Evolutionary conservation across 129 eudicot genomes (phyloP).

Genomic region (Pittosporum tobira): DNA sequence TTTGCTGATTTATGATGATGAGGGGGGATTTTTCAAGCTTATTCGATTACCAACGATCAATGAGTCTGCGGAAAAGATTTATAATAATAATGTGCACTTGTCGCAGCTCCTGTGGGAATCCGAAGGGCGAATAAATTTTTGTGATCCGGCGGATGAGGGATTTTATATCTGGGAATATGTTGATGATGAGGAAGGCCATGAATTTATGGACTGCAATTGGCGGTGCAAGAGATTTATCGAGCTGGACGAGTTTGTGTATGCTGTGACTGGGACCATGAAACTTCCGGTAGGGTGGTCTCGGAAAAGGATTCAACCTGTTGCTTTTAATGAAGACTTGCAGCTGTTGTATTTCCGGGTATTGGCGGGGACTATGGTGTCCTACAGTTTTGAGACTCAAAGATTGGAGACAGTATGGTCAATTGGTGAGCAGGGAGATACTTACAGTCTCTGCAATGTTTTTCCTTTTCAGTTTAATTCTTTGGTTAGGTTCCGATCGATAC

Average conservation of each 20-base stretch:
- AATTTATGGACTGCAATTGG: conserved; percentile 4
- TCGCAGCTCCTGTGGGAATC: conserved; percentile 17
- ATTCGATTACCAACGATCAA: neutral
- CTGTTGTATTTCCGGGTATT: conserved; percentile 1
- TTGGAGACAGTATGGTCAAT: conserved; percentile 14
- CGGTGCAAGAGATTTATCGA: neutral
- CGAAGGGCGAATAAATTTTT: conserved; percentile 10
- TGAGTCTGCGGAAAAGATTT: neutral
- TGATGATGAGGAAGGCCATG: conserved; percentile 4
- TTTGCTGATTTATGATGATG: conserved; percentile 16
- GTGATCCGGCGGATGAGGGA: conserved; percentile 3
- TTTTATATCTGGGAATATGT: conserved; percentile 7
- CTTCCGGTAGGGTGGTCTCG: neutral
- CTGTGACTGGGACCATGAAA: neutral
- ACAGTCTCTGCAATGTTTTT: neutral
- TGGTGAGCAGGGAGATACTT: neutral
- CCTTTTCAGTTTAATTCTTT: conserved; percentile 13
- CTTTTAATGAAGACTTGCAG: conserved; percentile 17
- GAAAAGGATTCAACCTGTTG: conserved; percentile 3
- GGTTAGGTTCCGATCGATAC: too few relatives aligned
- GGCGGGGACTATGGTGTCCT: conserved; percentile 6
- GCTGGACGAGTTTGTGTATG: neutral
- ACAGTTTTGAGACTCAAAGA: conserved; percentile 13
- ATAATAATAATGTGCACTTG: neutral
- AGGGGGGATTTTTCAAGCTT: conserved; percentile 4